Percentiles rank a stretch among this genome's conserved stretches.
phyloP scores from a whole-genome alignment of 176 grass and related monocot species.

The bread wheat (Triticum aestivum) region DNA sequence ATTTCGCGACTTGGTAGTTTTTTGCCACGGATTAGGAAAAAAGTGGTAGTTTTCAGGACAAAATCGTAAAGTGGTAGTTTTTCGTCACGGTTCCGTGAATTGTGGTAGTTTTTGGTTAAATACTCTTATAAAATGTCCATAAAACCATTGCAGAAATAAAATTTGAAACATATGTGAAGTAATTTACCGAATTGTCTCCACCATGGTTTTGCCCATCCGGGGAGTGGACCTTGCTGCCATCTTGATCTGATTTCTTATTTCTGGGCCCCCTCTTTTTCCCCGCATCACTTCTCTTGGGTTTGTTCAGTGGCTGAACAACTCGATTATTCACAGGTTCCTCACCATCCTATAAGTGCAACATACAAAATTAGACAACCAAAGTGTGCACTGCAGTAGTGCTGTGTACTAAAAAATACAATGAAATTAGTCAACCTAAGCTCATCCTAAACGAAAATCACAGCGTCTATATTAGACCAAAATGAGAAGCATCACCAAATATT shows the following conservation, averaged over 20 bases:
- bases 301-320: neutral
- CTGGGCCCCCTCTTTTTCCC: neutral
- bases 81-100: no score
- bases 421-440: neutral
- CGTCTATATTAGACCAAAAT: neutral
- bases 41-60: no score
- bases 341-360: neutral
- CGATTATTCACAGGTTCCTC: neutral
- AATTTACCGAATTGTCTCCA: neutral
- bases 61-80: no score
- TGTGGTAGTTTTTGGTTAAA: no score
- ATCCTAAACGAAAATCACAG: neutral
- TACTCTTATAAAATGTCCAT: neutral
- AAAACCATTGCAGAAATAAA: neutral
- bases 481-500: neutral
- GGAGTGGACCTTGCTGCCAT: neutral
- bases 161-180: neutral
- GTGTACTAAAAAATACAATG: no score
- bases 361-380: neutral
- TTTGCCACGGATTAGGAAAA: no score
- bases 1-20: no score
- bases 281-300: neutral
- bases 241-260: neutral
- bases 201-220: neutral
- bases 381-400: neutral